phyloP scores from a whole-genome alignment of 257 asterid species.

The Echites panduratus region DNA sequence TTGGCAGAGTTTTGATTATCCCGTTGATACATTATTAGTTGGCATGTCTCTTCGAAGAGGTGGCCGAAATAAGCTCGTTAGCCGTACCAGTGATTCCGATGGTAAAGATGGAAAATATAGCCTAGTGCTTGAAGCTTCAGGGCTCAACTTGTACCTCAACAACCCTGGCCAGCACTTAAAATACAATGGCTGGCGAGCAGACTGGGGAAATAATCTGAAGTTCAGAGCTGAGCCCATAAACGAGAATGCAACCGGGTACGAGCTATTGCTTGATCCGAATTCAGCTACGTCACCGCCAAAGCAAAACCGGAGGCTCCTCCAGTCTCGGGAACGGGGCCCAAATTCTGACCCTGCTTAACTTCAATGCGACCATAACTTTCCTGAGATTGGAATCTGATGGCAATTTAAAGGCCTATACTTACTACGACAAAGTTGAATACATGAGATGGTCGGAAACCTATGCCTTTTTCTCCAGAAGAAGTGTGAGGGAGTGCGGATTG shows the following conservation, averaged over 20 bases:
- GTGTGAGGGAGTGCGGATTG: constrained; percentile 12
- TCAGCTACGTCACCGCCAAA: background rate
- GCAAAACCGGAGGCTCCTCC: constrained; percentile 1
- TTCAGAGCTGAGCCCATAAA: background rate
- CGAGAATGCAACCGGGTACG: constrained; percentile 5
- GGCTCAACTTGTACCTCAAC: constrained; percentile 9
- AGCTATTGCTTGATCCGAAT: background rate
- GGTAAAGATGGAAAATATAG: constrained; percentile 19
- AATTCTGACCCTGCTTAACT: background rate
- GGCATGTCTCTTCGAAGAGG: constrained; percentile 8
- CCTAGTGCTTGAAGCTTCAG: constrained; percentile 10
- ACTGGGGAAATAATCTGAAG: constrained; percentile 6
- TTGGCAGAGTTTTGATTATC: constrained; percentile 30
- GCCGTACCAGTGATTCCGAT: constrained; percentile 13
- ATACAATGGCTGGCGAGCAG: constrained; percentile 20
- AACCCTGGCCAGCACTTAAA: background rate
- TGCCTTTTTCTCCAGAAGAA: constrained; percentile 6
- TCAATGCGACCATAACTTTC: constrained; percentile 16
- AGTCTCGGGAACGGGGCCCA: background rate
- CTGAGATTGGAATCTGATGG: constrained; percentile 21
- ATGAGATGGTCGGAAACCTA: constrained; percentile 16
- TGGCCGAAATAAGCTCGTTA: constrained; percentile 11
- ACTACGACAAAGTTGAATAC: constrained; percentile 12
- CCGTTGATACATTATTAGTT: constrained; percentile 17
- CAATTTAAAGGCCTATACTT: constrained; percentile 17